Percentiles rank a stretch among this genome's conserved stretches.
Conservation (phyloP, 2,329 filamentous ascomycete species). For the Taxawa tesnikishii region DNA sequence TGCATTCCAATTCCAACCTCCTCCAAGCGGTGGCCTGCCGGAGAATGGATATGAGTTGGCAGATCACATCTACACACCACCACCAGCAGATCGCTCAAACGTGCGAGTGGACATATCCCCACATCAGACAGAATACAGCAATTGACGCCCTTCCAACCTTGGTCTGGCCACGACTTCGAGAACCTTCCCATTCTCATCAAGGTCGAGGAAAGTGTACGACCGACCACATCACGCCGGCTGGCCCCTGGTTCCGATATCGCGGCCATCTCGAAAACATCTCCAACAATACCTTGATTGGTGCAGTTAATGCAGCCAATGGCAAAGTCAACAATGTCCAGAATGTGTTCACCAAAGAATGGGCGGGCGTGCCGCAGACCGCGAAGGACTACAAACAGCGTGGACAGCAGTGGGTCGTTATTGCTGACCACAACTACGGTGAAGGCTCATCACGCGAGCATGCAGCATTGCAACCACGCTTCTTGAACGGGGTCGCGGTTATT, state of each 20-base stretch:
- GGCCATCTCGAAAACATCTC: constrained; percentile 99
- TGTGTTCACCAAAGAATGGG: constrained; percentile 69
- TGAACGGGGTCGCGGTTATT: constrained; percentile 94
- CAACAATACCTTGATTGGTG: constrained; percentile 99
- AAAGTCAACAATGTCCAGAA: constrained; percentile 98
- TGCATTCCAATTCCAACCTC: constrained; percentile 77
- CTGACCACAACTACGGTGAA: constrained; percentile 99
- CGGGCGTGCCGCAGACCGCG: constrained; percentile 82
- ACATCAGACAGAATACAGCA: constrained; percentile 89
- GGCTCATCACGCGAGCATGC: constrained; percentile 96
- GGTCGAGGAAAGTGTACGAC: constrained; percentile 89
- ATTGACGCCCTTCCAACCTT: constrained; percentile 70
- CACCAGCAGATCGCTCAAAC: constrained; percentile 61
- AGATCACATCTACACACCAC: constrained; percentile 89
- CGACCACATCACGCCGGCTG: constrained; percentile 93
- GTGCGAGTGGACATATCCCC: constrained; percentile 77
- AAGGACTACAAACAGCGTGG: constrained; percentile 98
- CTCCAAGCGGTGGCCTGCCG: constrained; percentile 73
- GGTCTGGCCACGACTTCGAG: constrained; percentile 82
- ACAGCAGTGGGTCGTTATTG: constrained; percentile 91
- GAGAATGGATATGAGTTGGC: constrained; percentile 76
- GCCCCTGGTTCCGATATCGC: constrained; percentile 97
- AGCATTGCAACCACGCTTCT: constrained; percentile 91
- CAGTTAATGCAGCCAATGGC: constrained; percentile 88
- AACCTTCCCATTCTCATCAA: constrained; percentile 93